phyloP scores from a whole-genome alignment of 345 rosid genomes.

The Anastatica hierochuntica region DNA sequence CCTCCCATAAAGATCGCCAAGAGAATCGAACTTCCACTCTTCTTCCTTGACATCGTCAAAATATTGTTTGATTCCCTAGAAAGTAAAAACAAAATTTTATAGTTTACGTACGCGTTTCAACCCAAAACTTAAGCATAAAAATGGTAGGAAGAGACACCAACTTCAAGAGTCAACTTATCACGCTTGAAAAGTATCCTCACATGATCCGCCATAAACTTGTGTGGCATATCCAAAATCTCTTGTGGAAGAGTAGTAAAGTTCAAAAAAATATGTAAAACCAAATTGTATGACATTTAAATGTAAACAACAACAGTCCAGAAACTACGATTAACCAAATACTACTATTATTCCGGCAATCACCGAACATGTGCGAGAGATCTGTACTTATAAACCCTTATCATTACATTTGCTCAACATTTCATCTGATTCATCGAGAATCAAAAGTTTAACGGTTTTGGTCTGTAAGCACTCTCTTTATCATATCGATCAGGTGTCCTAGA shows the following conservation, averaged over 20 bases:
- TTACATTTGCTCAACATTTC: constrained; percentile 98
- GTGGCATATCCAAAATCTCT: constrained; percentile 86
- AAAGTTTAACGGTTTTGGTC: constrained; percentile 49
- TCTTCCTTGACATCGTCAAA: constrained; percentile 81
- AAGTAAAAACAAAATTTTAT: neutral
- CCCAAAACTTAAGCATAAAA: neutral
- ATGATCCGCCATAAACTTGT: constrained; percentile 95
- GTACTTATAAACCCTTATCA: constrained; percentile 88
- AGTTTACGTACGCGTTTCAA: neutral
- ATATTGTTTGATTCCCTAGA: constrained; percentile 89
- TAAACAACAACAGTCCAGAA: no score
- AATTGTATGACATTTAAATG: no score
- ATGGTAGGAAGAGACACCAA: constrained; percentile 12
- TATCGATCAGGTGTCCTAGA: constrained; percentile 93
- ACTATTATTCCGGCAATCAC: neutral
- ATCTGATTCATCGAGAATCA: constrained; percentile 76
- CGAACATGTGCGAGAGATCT: constrained; percentile 83
- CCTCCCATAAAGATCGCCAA: no score
- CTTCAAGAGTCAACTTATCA: constrained; percentile 88
- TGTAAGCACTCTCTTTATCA: constrained; percentile 91
- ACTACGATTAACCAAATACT: no score
- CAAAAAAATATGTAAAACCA: constrained; percentile 51
- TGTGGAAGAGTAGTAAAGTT: constrained; percentile 94
- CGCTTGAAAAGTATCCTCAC: constrained; percentile 90
- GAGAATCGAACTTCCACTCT: no score